A percentile compares a stretch with the other conserved stretches of the same genome.
phyloP scores from a whole-genome alignment of 768 basidiomycete species.

The Tulasnella calospora region DNA sequence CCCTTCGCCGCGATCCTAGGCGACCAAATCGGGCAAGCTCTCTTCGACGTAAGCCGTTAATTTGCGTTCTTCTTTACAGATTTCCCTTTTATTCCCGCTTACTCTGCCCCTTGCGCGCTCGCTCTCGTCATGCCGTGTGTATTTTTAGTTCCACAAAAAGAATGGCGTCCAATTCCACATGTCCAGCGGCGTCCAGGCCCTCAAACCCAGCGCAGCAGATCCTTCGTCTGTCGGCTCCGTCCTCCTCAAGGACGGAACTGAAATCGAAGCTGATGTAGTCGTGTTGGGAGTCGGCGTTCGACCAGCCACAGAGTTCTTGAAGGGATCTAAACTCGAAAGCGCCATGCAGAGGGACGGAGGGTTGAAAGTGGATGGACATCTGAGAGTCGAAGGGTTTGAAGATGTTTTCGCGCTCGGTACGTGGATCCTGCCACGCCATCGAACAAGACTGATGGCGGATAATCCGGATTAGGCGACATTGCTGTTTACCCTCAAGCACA shows the following conservation, averaged over 20 bases:
- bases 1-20: conserved; percentile 84
- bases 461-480: conserved; percentile 55
- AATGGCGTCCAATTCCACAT: conserved; percentile 85
- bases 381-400: conserved; percentile 52
- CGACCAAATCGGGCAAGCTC: conserved; percentile 66
- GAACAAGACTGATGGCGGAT: not conserved
- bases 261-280: conserved; percentile 68
- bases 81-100: no score
- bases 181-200: conserved; percentile 60
- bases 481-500: conserved; percentile 65
- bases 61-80: not conserved
- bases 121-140: not conserved
- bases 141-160: conserved; percentile 62
- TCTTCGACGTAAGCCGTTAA: conserved; percentile 61
- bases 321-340: conserved; percentile 53
- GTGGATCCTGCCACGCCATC: conserved; percentile 26
- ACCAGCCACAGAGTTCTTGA: conserved; percentile 76
- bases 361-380: conserved; percentile 67
- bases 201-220: conserved; percentile 53
- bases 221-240: conserved; percentile 57
- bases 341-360: conserved; percentile 68
- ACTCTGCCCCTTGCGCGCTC: not conserved
- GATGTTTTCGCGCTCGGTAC: conserved; percentile 67
- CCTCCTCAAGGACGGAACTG: conserved; percentile 55
- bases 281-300: conserved; percentile 83